These are phyloP conservation scores for Saccharomyces kudriavzevii DNA, from an alignment of 805 yeast genomes.

Conservation along the genomic window DNA sequence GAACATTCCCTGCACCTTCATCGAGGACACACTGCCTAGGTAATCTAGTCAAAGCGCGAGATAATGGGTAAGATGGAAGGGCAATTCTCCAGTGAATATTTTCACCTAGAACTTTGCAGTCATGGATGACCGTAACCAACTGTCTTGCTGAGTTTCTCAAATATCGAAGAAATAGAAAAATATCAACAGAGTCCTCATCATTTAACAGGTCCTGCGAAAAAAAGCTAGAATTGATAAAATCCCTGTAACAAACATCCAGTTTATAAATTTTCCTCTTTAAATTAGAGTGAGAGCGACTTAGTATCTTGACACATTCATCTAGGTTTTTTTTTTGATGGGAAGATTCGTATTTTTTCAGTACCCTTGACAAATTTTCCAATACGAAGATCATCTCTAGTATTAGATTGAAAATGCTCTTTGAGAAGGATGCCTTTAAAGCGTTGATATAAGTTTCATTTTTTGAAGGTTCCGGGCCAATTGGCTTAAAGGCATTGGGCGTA, in stretches of 20 bases:
- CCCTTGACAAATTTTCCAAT: constrained; percentile 19
- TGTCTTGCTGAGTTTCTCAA: constrained; percentile 35
- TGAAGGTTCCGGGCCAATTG: background rate
- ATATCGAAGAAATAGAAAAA: constrained; percentile 36
- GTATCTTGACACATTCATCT: constrained; percentile 2
- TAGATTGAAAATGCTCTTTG: constrained; percentile 23
- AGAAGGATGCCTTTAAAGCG: constrained; percentile 30
- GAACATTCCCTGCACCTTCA: constrained; percentile 40
- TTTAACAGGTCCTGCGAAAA: constrained; percentile 31
- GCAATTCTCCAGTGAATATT: constrained; percentile 31
- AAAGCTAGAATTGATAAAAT: constrained; percentile 31
- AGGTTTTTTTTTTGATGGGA: background rate
- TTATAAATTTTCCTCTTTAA: constrained; percentile 27
- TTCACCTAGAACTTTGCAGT: constrained; percentile 19
- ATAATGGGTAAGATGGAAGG: constrained; percentile 34
- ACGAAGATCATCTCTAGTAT: constrained; percentile 29
- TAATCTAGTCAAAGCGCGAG: constrained; percentile 35
- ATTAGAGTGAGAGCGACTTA: constrained; percentile 12
- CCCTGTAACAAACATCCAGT: constrained; percentile 31
- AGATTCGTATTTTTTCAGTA: constrained; percentile 6
- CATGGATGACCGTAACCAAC: constrained; percentile 22
- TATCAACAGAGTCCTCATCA: constrained; percentile 32
- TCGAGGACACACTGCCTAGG: constrained; percentile 38
- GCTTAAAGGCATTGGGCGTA: background rate
- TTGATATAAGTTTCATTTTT: constrained; percentile 22